These are phyloP conservation scores for Yarrowia sp. DNA, from an alignment of 805 yeast genomes.

Conservation along the genomic window DNA sequence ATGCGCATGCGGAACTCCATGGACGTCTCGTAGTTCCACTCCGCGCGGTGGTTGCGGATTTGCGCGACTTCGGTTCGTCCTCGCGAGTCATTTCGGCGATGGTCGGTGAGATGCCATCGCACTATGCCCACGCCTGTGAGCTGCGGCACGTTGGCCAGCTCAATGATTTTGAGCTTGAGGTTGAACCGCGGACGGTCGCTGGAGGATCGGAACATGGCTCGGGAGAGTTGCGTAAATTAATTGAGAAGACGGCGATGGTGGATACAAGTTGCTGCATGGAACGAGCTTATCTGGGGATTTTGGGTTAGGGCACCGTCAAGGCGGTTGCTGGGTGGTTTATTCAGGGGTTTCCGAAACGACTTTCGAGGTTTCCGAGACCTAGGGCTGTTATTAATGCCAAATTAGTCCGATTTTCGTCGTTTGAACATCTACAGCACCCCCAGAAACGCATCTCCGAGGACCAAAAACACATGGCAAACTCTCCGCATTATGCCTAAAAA, in stretches of 20 bases:
- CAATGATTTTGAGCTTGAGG: constrained; percentile 57
- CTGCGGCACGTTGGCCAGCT: constrained; percentile 82
- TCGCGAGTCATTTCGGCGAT: constrained; percentile 43
- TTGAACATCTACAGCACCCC: no score
- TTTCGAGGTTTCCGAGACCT: no score
- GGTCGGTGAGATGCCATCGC: constrained; percentile 60
- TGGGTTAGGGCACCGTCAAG: constrained; percentile 17
- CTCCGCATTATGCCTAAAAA: background rate
- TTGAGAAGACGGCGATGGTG: constrained; percentile 6
- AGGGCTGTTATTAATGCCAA: no score
- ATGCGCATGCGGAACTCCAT: constrained; percentile 46
- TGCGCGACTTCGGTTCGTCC: constrained; percentile 47
- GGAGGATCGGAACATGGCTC: constrained; percentile 7
- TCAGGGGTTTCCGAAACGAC: no score
- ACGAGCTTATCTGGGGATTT: constrained; percentile 16
- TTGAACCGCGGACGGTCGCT: constrained; percentile 44
- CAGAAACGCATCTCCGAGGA: no score
- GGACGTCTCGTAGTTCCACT: constrained; percentile 47
- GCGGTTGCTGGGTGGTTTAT: no score
- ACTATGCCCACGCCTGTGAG: constrained; percentile 65
- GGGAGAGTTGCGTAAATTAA: no score
- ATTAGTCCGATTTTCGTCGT: no score
- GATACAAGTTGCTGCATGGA: constrained; percentile 5
- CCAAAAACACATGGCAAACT: background rate
- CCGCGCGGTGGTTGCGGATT: constrained; percentile 53